Base-by-base conservation (phyloP, 306 rosid species). In the Quercus engelmannii region DNA sequence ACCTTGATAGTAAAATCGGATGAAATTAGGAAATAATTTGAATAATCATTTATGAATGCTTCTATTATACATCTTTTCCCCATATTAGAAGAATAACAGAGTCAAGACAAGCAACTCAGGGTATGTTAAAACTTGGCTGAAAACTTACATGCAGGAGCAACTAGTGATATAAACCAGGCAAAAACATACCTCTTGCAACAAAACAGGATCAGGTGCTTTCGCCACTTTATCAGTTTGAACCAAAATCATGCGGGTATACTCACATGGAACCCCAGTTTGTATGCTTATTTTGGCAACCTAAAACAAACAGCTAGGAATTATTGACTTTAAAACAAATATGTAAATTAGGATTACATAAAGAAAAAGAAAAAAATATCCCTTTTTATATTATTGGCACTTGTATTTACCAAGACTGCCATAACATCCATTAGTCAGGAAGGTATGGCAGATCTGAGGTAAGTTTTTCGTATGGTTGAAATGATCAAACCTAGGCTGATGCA, bases 201-300 rank as follows among this genome's bases (percentile, higher is more conserved):
- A 82, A 67, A 75, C 72, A 15, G 75, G 55, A 69, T 83, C 89
- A 1, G 91, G 84, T 57, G 87, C 82, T 85, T 90, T 93, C 85
- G 87, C 82, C 76, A 77, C 87, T 69, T 79, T 81, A 3, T 82
- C 80, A 46, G 80, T 73, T 77, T 71, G 85, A 58, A 72, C 70
- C 64, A 91, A 88, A 80, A 84, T 75, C 86, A 83, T 55, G 86
- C 84, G 80, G 78, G 94, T 88, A 78, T 91, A 88, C 87, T 95
- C 99, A 7, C 96, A 93, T 21, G 91, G 89, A 74, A 93, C 85
- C 79, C 91, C 87, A 12, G 89, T 84, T 86, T 85, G 97, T 74
- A 84, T 84, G 85, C 99, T 95, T 91, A 89, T 86, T 79, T 90
- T 89, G 26, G 87, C 72, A 81, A 92, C 92, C 99, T 95, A 55